These are phyloP conservation scores for Psidium friedrichsthalianum DNA, from an alignment of 345 rosid species.

Conservation along the genomic window DNA sequence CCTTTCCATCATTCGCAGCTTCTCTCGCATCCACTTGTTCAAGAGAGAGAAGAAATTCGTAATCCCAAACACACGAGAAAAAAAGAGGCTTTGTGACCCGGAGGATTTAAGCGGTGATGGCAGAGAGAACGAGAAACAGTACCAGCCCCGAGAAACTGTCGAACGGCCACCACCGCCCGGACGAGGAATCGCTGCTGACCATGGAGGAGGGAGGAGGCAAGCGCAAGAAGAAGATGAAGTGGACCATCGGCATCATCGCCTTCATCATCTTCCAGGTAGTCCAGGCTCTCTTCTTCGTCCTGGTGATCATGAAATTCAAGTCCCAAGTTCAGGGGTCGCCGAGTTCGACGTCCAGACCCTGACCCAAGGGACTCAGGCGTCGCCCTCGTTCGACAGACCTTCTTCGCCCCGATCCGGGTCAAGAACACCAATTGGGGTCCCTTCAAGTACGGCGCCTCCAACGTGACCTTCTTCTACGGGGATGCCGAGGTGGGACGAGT, in stretches of 20 bases:
- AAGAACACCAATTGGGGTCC: constrained; percentile 16
- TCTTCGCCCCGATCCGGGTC: constrained; percentile 3
- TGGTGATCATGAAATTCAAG: constrained; percentile 8
- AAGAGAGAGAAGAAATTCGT: background rate
- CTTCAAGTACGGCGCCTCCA: constrained; percentile 1
- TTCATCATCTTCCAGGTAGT: constrained; percentile 15
- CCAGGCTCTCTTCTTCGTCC: constrained; percentile 5
- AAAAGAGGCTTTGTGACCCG: background rate
- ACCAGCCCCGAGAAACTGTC: background rate
- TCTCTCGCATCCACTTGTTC: background rate
- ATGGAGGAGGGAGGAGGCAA: constrained; percentile 1
- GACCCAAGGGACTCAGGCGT: background rate
- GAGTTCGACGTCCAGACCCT: background rate
- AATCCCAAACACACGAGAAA: background rate
- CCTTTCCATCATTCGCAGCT: background rate
- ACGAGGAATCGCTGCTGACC: background rate
- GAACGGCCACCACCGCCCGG: constrained; percentile 1
- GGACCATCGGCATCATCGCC: constrained; percentile 6
- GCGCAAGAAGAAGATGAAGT: constrained; percentile 15
- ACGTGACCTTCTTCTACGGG: background rate
- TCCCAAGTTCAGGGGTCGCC: constrained; percentile 12
- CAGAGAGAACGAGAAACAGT: background rate
- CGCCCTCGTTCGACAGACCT: constrained; percentile 1
- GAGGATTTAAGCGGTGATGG: background rate
- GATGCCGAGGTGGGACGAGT: constrained; percentile 1